Percentiles rank a stretch among this genome's conserved stretches.
Evolutionary conservation across 768 basidiomycete species (phyloP).

Genomic region (Mycena albidolilacea): DNA sequence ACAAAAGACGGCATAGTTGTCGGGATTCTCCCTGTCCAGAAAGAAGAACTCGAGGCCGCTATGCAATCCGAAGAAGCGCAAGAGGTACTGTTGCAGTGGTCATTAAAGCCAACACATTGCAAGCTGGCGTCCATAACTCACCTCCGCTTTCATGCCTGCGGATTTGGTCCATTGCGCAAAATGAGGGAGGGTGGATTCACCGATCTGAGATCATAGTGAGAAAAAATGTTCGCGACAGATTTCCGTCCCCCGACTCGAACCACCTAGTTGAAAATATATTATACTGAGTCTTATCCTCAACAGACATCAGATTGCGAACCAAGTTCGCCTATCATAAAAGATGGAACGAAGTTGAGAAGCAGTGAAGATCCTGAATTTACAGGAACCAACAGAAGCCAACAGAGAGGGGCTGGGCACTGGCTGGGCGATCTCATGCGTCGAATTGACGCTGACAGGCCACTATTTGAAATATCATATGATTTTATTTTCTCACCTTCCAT

Average conservation of each 20-base stretch:
- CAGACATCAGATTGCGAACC: no score
- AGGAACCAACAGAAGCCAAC: no score
- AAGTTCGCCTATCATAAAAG: no score
- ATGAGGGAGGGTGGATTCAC: slow-evolving; percentile 37
- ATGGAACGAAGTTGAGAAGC: no score
- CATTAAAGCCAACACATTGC: neutral
- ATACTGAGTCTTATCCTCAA: no score
- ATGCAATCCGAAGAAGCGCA: slow-evolving; percentile 34
- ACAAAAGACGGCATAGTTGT: slow-evolving; percentile 31
- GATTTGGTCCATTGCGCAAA: slow-evolving; percentile 33
- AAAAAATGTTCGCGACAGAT: neutral
- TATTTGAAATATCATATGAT: neutral
- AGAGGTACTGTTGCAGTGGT: slow-evolving; percentile 10
- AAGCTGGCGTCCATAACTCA: neutral
- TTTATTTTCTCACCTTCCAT: slow-evolving; percentile 20
- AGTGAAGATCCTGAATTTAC: no score
- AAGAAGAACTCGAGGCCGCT: slow-evolving; percentile 34
- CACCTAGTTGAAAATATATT: no score
- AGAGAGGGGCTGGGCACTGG: no score
- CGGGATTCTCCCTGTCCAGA: slow-evolving; percentile 32
- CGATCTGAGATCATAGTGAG: slow-evolving; percentile 15
- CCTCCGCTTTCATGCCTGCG: slow-evolving; percentile 31
- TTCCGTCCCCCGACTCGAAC: neutral
- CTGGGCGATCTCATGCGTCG: no score
- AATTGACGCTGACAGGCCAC: no score